These are phyloP conservation scores for Thymus mandschuricus DNA, from an alignment of 257 asterid species.

Conservation along the genomic window DNA sequence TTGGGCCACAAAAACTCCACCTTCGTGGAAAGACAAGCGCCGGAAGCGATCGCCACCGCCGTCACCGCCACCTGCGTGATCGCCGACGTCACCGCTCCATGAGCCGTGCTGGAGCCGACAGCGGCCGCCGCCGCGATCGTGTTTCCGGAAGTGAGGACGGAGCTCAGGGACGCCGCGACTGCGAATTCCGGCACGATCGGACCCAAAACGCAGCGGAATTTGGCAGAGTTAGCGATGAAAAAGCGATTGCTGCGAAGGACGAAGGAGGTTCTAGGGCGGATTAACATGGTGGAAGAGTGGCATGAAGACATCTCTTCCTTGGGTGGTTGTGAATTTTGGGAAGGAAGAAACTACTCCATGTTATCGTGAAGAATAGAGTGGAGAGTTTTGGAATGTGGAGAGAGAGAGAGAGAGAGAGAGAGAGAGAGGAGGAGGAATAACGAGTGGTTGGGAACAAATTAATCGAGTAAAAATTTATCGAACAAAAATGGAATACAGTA, in stretches of 20 bases:
- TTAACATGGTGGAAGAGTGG: slow-evolving; percentile 53
- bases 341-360: not conserved
- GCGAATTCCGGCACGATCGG: slow-evolving; percentile 48
- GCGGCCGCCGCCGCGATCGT: slow-evolving; percentile 79
- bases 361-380: not conserved
- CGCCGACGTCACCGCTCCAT: slow-evolving; percentile 91
- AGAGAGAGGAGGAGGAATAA: slow-evolving; percentile 25
- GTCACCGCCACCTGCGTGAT: slow-evolving; percentile 90
- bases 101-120: slow-evolving; percentile 69
- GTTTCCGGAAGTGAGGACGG: slow-evolving; percentile 73
- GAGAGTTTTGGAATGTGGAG: slow-evolving; percentile 12
- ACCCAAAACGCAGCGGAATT: slow-evolving; percentile 49
- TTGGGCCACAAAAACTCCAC: slow-evolving; percentile 98
- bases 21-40: slow-evolving; percentile 97
- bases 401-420: slow-evolving; percentile 25
- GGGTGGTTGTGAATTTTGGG: slow-evolving; percentile 15
- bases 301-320: slow-evolving; percentile 46
- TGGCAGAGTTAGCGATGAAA: slow-evolving; percentile 38
- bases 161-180: slow-evolving; percentile 61
- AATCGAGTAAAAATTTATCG: not conserved
- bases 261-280: slow-evolving; percentile 39
- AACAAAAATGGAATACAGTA: too few species aligned
- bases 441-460: slow-evolving; percentile 26
- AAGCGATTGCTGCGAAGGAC: slow-evolving; percentile 48
- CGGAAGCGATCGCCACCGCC: slow-evolving; percentile 95